Evolutionary conservation across 306 rosid genomes (phyloP), one percentile per base, ranked within the genome.

Genomic region (Quercus gilva): DNA sequence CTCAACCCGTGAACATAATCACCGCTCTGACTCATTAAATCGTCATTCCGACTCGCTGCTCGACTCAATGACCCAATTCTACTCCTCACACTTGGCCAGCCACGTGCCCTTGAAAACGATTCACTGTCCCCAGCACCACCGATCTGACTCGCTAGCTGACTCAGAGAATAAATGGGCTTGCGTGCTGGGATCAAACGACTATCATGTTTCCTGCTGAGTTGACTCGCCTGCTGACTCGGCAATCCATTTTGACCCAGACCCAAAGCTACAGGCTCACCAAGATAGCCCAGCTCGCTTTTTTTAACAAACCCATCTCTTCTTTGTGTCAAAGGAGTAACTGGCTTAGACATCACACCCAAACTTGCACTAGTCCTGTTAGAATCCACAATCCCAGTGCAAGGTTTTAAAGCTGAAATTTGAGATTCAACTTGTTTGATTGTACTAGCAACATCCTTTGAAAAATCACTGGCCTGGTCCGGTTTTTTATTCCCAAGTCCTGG

Each of bases 371-470:
- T 80, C 71, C 35, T 74, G 25, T 71, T 52, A 68, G 82, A 76
- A 49, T 60, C 55, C 17, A 1, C 57, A 68, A 70, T 51, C 59
- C 73, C 77, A 6, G 87, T 81, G 78, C 79, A 81, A 81, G 72
- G 81, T 79, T 92, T 88, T 80, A 85, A 64, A 73, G 92, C 86
- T 84, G 85, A 60, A 82, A 94, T 84, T 45, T 83, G 88, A n/a
- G 87, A 88, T 74, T 94, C 96, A 33, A 92, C 83, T 83, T 85
- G 83, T 74, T 84, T 76, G 28, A 94, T 84, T 55, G 90, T 79
- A 64, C 78, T 76, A 29, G 80, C 63, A 43, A 92, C 76, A 14
- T 86, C 92, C 53, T 79, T 76, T 5, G 91, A 78, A 45, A 90
- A 85, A 76, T 83, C 84, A 60, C 61, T 84, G 19, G 61, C 77